Evolutionary conservation across 371 early-diverging fungal species (phyloP).

Genomic region (Chytridiales sp.): DNA sequence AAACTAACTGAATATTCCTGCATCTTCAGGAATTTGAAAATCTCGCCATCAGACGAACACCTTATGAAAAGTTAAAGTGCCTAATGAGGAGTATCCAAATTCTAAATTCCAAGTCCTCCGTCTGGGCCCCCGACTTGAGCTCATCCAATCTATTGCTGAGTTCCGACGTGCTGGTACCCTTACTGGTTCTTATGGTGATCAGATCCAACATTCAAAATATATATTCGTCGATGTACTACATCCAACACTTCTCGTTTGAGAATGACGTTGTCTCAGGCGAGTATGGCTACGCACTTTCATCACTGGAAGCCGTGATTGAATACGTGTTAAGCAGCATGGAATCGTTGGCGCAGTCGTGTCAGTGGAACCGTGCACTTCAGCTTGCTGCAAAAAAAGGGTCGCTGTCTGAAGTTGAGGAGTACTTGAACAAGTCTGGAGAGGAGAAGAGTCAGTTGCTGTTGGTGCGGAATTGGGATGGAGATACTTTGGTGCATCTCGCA

Average conservation of each 20-base stretch:
- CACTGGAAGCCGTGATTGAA: slow-evolving; percentile 24
- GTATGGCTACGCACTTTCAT: slow-evolving; percentile 24
- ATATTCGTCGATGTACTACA: slow-evolving; percentile 22
- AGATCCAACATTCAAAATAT: slow-evolving; percentile 28
- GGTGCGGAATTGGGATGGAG: slow-evolving; percentile 21
- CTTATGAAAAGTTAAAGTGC: slow-evolving; percentile 30
- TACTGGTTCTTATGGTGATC: slow-evolving; percentile 25
- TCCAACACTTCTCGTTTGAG: slow-evolving; percentile 28
- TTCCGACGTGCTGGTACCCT: slow-evolving; percentile 23
- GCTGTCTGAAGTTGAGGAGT: no score
- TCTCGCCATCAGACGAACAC: slow-evolving; percentile 21
- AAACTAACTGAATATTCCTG: background rate
- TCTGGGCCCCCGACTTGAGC: slow-evolving; percentile 1
- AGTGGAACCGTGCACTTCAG: no score
- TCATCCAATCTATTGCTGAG: slow-evolving; percentile 8
- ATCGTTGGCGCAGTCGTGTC: no score
- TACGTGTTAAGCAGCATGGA: slow-evolving; percentile 6
- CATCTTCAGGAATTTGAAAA: slow-evolving; percentile 15
- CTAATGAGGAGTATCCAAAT: slow-evolving; percentile 22
- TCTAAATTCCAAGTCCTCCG: slow-evolving; percentile 10
- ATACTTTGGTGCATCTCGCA: slow-evolving; percentile 14
- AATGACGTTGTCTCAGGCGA: slow-evolving; percentile 27
- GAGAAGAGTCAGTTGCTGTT: background rate
- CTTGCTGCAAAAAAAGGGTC: no score
- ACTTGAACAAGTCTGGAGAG: no score